Evolutionary conservation across 2,329 filamentous ascomycete species (phyloP).

Genomic region (Helotiales sp.): DNA sequence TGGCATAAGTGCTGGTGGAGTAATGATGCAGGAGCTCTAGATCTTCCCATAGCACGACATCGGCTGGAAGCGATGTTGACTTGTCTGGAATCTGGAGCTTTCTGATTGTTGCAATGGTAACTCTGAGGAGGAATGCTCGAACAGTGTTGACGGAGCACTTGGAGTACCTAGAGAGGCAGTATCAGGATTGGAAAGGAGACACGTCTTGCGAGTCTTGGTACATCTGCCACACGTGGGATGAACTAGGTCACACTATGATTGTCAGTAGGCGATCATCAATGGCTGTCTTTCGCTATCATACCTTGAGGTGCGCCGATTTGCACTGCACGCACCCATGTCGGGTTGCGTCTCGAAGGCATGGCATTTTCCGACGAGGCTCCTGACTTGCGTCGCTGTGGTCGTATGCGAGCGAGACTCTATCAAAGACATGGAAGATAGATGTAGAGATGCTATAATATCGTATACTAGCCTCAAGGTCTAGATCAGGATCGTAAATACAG

Average conservation of each 20-base stretch:
- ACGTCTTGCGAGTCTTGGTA: background rate
- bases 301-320: slow-evolving; percentile 2
- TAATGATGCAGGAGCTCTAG: slow-evolving; percentile 8
- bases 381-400: background rate
- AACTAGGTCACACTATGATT: slow-evolving; percentile 2
- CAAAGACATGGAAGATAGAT: background rate
- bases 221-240: slow-evolving; percentile 1
- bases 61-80: background rate
- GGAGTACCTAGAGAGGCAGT: too few relatives aligned
- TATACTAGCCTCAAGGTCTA: too few relatives aligned
- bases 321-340: slow-evolving; percentile 3
- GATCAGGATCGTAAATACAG: too few relatives aligned
- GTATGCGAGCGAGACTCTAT: background rate
- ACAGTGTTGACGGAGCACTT: background rate
- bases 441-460: too few relatives aligned
- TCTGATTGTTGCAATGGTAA: too few relatives aligned
- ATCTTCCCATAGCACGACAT: background rate
- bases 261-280: background rate
- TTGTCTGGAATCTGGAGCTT: background rate
- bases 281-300: background rate
- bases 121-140: too few relatives aligned
- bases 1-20: background rate
- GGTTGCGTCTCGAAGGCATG: slow-evolving; percentile 3
- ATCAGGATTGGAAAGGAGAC: background rate
- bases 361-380: background rate